Evolutionary conservation across 768 basidiomycete genomes (phyloP).

Genomic region (Russula brevipes): DNA sequence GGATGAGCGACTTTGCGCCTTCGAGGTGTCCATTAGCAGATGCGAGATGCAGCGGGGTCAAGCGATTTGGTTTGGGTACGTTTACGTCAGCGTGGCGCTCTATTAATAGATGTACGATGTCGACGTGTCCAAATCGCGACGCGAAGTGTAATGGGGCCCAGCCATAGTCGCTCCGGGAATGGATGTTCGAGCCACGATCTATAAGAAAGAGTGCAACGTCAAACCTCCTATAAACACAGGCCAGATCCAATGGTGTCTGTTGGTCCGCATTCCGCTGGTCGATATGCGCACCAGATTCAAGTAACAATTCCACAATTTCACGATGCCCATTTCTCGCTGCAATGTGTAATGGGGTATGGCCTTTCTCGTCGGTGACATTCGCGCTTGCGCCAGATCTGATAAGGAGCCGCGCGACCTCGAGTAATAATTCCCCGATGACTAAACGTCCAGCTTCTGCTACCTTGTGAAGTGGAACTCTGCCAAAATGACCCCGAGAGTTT

Average conservation of each 20-base stretch:
- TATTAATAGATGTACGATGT: background rate
- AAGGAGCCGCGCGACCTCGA: too few relatives aligned
- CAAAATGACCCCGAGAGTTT: too few relatives aligned
- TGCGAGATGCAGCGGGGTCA: constrained; percentile 1
- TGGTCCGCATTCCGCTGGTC: background rate
- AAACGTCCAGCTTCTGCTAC: too few relatives aligned
- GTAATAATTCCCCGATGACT: too few relatives aligned
- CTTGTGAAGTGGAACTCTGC: too few relatives aligned
- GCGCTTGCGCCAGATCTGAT: background rate
- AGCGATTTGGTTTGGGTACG: background rate
- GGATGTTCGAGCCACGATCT: background rate
- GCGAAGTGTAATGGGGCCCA: background rate
- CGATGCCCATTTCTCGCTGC: background rate
- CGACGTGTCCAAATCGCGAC: background rate
- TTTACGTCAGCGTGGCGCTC: constrained; percentile 1
- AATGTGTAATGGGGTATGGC: background rate
- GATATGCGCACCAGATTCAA: background rate
- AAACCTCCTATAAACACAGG: background rate
- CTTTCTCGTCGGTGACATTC: background rate
- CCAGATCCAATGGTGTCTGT: background rate
- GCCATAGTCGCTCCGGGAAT: background rate
- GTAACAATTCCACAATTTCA: background rate
- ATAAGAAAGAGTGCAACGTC: background rate
- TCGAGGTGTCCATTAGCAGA: background rate
- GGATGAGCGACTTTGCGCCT: background rate